Evolutionary conservation across 441 rosid species (phyloP).

Genomic region (Corymbia calophylla): DNA sequence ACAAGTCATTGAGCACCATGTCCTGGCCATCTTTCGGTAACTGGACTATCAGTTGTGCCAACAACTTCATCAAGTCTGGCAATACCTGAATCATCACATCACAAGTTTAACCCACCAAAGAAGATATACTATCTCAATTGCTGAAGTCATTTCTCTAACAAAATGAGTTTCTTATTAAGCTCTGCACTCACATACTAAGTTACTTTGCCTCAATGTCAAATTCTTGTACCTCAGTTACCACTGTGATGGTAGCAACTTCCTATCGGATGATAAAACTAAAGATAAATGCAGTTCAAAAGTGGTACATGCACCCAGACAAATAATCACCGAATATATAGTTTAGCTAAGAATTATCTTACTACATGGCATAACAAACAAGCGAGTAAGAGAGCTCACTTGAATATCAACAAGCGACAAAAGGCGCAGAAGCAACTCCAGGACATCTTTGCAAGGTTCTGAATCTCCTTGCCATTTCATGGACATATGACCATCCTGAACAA

Average conservation of each 20-base stretch:
- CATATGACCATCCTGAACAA: constrained; percentile 19
- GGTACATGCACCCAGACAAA: neutral
- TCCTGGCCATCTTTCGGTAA: constrained; percentile 67
- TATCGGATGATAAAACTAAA: neutral
- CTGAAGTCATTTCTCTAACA: neutral
- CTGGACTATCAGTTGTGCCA: constrained; percentile 51
- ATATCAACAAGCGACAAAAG: constrained; percentile 79
- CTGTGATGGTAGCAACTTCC: neutral
- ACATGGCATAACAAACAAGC: neutral
- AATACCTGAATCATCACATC: constrained; percentile 33
- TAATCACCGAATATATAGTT: neutral
- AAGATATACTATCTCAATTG: neutral
- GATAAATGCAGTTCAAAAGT: neutral
- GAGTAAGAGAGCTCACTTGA: constrained; percentile 43
- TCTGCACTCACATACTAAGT: neutral
- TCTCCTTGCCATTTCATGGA: constrained; percentile 61
- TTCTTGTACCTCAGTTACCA: neutral
- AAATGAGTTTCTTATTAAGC: neutral
- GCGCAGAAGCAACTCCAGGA: constrained; percentile 65
- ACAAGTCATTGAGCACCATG: constrained; percentile 61
- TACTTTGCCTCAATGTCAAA: neutral
- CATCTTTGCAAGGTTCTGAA: constrained; percentile 48
- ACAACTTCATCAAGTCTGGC: constrained; percentile 64
- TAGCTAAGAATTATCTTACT: neutral
- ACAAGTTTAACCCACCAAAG: neutral